Percentiles rank a stretch among this genome's conserved stretches.
phyloP scores from a whole-genome alignment of 139 green algal species.

The Tetradesmus obliquus region DNA sequence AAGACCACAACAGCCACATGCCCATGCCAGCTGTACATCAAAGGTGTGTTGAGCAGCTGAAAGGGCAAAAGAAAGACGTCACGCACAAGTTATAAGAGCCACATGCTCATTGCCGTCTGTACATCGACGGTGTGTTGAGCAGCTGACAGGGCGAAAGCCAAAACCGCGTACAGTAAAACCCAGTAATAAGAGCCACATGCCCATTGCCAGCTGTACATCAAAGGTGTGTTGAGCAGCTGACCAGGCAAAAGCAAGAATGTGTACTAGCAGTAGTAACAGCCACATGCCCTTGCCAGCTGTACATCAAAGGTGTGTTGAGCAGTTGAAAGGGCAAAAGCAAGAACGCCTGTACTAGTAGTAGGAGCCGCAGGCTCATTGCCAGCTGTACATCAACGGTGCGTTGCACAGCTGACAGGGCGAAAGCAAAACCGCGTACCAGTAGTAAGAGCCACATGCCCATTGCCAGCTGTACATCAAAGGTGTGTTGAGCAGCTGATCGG shows the following conservation, averaged over 20 bases:
- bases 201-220: background rate
- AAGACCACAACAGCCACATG: background rate
- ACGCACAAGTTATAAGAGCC: too few relatives aligned
- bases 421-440: background rate
- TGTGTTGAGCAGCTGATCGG: slow-evolving; percentile 6
- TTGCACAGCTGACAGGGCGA: background rate
- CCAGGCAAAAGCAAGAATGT: background rate
- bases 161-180: too few relatives aligned
- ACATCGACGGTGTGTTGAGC: background rate
- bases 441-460: background rate
- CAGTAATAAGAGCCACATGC: too few relatives aligned
- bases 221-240: too few relatives aligned
- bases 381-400: slow-evolving; percentile 35
- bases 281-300: background rate
- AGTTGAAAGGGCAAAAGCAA: background rate
- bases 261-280: background rate
- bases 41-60: slow-evolving; percentile 39
- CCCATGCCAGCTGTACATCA: slow-evolving; percentile 17
- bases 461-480: slow-evolving; percentile 6
- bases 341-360: background rate
- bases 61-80: background rate
- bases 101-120: background rate
- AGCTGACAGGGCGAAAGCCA: background rate
- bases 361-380: background rate
- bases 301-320: slow-evolving; percentile 45